A percentile compares a stretch with the other conserved stretches of the same genome.
phyloP scores from a whole-genome alignment of 2,329 filamentous ascomycete genomes.

The Coniochaeta pulveracea region DNA sequence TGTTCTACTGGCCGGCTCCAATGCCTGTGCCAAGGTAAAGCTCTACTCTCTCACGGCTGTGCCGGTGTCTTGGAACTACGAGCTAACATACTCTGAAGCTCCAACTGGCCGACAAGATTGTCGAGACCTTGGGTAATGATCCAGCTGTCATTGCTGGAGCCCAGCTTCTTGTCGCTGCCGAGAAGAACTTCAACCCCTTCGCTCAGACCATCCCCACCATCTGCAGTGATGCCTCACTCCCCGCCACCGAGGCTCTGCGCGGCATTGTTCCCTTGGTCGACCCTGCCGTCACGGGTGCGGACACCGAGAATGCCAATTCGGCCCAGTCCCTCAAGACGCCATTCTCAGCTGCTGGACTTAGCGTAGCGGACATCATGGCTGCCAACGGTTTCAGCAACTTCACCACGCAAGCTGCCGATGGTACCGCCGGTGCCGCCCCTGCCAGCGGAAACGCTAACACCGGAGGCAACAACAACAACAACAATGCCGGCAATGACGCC shows the following conservation, averaged over 20 bases:
- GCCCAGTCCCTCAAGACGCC: conserved; percentile 35
- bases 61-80: no score
- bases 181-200: conserved; percentile 62
- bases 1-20: conserved; percentile 49
- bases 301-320: conserved; percentile 46
- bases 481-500: conserved; percentile 8
- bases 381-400: conserved; percentile 52
- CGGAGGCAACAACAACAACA: conserved; percentile 11
- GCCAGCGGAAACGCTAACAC: conserved; percentile 10
- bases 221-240: conserved; percentile 48
- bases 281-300: conserved; percentile 43
- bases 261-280: conserved; percentile 55
- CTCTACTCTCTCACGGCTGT: not conserved
- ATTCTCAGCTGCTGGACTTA: conserved; percentile 44
- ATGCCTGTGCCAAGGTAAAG: conserved; percentile 48
- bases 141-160: conserved; percentile 50
- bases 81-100: conserved; percentile 25
- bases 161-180: conserved; percentile 50
- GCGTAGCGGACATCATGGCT: conserved; percentile 49
- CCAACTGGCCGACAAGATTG: conserved; percentile 51
- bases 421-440: conserved; percentile 12
- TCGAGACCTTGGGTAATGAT: conserved; percentile 47
- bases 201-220: conserved; percentile 42
- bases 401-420: conserved; percentile 23
- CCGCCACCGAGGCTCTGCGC: conserved; percentile 45